These are phyloP conservation scores for Haplosporangium gracile DNA, from an alignment of 192 early-diverging fungal genomes.

Conservation along the genomic window DNA sequence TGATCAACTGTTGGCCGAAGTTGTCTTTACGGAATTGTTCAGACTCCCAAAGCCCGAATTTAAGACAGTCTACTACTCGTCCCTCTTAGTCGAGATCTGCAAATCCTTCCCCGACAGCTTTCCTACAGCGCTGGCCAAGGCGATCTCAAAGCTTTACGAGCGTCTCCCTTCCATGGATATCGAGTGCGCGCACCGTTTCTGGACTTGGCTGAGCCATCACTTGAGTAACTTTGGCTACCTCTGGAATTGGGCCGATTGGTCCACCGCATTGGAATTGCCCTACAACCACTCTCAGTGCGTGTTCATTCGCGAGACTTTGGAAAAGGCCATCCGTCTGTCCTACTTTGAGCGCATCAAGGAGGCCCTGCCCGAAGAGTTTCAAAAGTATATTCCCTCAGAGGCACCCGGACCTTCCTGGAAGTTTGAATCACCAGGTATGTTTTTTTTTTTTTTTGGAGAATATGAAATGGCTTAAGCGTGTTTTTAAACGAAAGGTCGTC, in stretches of 20 bases:
- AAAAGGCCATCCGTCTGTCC: slow-evolving; percentile 86
- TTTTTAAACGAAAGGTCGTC: not conserved
- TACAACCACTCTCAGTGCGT: slow-evolving; percentile 68
- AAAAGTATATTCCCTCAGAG: slow-evolving; percentile 66
- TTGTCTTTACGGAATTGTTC: slow-evolving; percentile 65
- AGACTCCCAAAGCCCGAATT: slow-evolving; percentile 64
- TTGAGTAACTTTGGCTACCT: slow-evolving; percentile 93
- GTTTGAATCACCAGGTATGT: slow-evolving; percentile 69
- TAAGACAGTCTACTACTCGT: slow-evolving; percentile 80
- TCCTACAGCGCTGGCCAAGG: slow-evolving; percentile 76
- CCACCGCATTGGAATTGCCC: slow-evolving; percentile 63
- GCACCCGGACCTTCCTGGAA: slow-evolving; percentile 82
- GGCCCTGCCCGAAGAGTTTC: slow-evolving; percentile 78
- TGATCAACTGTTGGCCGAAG: slow-evolving; percentile 44
- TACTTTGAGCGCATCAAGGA: slow-evolving; percentile 92
- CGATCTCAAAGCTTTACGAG: slow-evolving; percentile 72
- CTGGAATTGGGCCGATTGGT: slow-evolving; percentile 93
- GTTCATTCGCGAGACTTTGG: slow-evolving; percentile 90
- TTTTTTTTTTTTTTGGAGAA: not conserved
- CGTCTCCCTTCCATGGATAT: slow-evolving; percentile 84
- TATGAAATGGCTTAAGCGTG: not conserved
- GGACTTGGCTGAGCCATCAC: slow-evolving; percentile 92
- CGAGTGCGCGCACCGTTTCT: slow-evolving; percentile 86
- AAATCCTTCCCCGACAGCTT: slow-evolving; percentile 70
- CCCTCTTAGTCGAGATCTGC: slow-evolving; percentile 79